phyloP scores from a whole-genome alignment of 495 filamentous ascomycete species.

The Schizothecium vesticola region DNA sequence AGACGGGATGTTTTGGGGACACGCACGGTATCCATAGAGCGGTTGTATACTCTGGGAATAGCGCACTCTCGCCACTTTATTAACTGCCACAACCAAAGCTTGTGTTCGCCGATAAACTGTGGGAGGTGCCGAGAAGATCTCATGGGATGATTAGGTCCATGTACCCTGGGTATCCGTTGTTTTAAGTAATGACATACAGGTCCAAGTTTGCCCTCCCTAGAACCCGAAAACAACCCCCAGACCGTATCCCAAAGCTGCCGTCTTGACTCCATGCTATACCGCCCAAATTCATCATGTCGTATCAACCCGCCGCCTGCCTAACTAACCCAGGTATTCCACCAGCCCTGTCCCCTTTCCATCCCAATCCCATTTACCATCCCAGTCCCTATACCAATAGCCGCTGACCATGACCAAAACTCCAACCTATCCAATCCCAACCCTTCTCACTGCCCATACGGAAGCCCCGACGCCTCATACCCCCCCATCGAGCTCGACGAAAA shows the following conservation, averaged over 20 bases:
- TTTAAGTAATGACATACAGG: not conserved
- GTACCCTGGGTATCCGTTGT: not conserved
- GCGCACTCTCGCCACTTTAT: not conserved
- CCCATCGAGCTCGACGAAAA: constrained; percentile 19
- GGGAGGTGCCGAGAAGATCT: not conserved
- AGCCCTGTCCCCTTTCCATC: not conserved
- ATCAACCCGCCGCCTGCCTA: not conserved
- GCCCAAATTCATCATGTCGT: not conserved
- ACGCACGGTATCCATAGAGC: not conserved
- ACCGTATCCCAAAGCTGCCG: not conserved
- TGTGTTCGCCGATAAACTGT: not conserved
- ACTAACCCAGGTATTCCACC: not conserved
- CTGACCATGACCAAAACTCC: not conserved
- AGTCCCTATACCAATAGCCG: not conserved
- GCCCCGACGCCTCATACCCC: constrained; percentile 22
- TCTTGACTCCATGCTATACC: not conserved
- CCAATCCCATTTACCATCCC: no score
- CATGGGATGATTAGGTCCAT: not conserved
- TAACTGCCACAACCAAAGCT: not conserved
- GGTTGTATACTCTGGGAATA: not conserved
- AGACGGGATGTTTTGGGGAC: not conserved
- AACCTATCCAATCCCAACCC: not conserved
- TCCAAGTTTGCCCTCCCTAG: not conserved
- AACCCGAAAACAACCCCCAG: not conserved
- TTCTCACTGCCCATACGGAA: not conserved